Percentiles rank a stretch among this genome's conserved stretches.
phyloP scores from a whole-genome alignment of 2,329 filamentous ascomycete genomes.

The Hypoxylon sp. region DNA sequence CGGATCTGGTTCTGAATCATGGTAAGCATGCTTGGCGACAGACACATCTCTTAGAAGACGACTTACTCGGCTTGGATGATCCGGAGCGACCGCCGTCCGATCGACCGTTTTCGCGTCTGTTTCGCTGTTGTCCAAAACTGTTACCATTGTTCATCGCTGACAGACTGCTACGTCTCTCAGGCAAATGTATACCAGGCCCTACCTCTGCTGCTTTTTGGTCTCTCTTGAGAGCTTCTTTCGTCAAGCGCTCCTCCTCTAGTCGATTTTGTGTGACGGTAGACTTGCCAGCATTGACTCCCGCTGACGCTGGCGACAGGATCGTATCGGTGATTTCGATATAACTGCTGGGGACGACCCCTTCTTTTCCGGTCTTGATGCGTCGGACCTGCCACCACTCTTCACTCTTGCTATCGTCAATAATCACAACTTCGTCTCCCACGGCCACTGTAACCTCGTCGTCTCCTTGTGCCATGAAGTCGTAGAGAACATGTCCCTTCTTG shows the following conservation, averaged over 20 bases:
- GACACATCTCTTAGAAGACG: constrained; percentile 27
- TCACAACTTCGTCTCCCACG: constrained; percentile 86
- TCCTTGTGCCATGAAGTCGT: constrained; percentile 96
- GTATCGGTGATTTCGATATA: constrained; percentile 89
- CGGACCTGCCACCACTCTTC: constrained; percentile 99
- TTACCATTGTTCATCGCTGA: constrained; percentile 71
- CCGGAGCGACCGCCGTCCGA: constrained; percentile 62
- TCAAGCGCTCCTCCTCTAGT: constrained; percentile 82
- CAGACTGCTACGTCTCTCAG: constrained; percentile 82
- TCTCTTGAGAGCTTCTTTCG: constrained; percentile 80
- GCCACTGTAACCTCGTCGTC: constrained; percentile 95
- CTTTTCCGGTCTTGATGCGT: constrained; percentile 87
- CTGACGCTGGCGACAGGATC: constrained; percentile 58
- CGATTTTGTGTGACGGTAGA: constrained; percentile 81
- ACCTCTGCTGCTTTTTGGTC: constrained; percentile 74
- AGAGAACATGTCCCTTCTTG: constrained; percentile 87
- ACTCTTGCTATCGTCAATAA: constrained; percentile 89
- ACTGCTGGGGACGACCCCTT: constrained; percentile 95
- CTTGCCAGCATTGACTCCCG: constrained; percentile 60
- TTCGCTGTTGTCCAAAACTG: constrained; percentile 75
- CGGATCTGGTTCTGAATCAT: constrained; percentile 75
- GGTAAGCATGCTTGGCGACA: too few relatives aligned
- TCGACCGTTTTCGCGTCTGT: constrained; percentile 72
- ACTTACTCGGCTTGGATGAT: constrained; percentile 76
- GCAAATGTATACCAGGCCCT: constrained; percentile 79